phyloP scores from a whole-genome alignment of 257 asterid genomes.

The Henckelia pumila region DNA sequence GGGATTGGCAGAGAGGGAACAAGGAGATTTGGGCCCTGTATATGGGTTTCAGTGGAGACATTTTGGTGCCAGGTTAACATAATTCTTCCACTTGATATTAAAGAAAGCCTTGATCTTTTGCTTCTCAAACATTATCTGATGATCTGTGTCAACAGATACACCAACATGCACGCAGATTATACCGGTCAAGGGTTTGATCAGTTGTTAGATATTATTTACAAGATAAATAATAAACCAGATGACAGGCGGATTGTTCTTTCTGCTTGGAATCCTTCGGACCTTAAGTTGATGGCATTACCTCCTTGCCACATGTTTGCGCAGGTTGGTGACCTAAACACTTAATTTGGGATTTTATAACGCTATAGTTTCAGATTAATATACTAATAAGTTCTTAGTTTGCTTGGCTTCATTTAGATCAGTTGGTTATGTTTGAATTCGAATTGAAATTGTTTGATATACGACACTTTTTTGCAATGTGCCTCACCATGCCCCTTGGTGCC shows the following conservation, averaged over 20 bases:
- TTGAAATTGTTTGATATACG: too few species aligned
- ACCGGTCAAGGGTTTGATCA: constrained; percentile 84
- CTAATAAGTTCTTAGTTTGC: too few species aligned
- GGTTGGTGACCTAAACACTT: constrained; percentile 31
- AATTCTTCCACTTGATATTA: neutral
- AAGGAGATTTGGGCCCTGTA: constrained; percentile 77
- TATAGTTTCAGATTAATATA: too few species aligned
- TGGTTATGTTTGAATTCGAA: too few species aligned
- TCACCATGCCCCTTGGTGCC: too few species aligned
- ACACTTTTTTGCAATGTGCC: too few species aligned
- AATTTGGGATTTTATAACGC: too few species aligned
- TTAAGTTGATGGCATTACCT: constrained; percentile 73
- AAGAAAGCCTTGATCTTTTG: neutral
- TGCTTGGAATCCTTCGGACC: constrained; percentile 88
- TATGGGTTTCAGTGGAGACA: constrained; percentile 90
- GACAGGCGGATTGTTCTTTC: constrained; percentile 68
- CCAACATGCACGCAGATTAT: constrained; percentile 70
- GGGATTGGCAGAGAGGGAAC: constrained; percentile 66
- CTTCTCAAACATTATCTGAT: neutral
- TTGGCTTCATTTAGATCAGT: too few species aligned
- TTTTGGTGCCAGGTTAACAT: constrained; percentile 71
- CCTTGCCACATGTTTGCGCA: constrained; percentile 93
- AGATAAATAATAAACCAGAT: constrained; percentile 66
- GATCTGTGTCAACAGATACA: constrained; percentile 47
- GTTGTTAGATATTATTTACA: constrained; percentile 62